Evolutionary conservation across 2,329 filamentous ascomycete genomes (phyloP).

Genomic region (Diaporthe sp.): DNA sequence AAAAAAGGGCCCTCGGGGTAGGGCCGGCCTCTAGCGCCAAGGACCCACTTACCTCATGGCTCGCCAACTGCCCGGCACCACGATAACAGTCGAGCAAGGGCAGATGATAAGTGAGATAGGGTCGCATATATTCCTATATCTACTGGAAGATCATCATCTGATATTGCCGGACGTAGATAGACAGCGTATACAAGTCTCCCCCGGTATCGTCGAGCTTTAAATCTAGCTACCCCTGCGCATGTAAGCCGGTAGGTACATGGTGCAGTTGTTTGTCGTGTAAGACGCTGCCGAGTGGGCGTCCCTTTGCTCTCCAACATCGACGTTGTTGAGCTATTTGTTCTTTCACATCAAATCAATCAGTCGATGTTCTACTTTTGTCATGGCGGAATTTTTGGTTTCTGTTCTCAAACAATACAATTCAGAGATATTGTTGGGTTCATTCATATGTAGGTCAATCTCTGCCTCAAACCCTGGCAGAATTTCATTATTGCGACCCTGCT

Average conservation of each 20-base stretch:
- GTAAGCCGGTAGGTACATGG: no score
- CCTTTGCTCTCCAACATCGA: background rate
- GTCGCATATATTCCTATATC: background rate
- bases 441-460: no score
- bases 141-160: background rate
- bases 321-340: background rate
- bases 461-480: no score
- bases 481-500: no score
- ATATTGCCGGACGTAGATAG: background rate
- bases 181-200: background rate
- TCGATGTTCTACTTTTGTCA: no score
- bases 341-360: no score
- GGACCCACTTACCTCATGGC: constrained; percentile 24
- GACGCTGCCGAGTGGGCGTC: background rate
- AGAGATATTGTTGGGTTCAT: no score
- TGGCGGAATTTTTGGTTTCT: no score
- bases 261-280: background rate
- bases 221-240: no score
- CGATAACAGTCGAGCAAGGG: background rate
- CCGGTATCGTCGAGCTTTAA: background rate
- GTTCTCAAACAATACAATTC: no score
- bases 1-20: background rate
- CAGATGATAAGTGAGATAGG: constrained; percentile 15
- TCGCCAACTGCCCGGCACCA: constrained; percentile 13
- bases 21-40: constrained; percentile 15